Percentiles rank a stretch among this genome's conserved stretches.
Conservation (phyloP, 176 grass and related monocot species). For the Hordeum vulgare region DNA sequence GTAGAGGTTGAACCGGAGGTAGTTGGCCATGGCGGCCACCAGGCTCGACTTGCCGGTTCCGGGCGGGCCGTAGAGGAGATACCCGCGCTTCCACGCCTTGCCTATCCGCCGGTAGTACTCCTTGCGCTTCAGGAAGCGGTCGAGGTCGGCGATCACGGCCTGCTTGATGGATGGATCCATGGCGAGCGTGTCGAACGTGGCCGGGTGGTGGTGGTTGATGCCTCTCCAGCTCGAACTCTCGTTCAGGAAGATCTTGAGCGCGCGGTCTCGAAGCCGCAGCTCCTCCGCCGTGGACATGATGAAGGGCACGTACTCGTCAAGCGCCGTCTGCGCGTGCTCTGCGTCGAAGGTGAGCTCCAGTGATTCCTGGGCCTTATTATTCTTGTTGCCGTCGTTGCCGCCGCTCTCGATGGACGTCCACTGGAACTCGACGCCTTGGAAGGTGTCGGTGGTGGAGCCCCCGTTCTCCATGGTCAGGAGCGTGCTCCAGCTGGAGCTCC, state of each 20-base stretch:
- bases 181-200: constrained; percentile 29
- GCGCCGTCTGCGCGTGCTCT: neutral
- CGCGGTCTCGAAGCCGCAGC: too few relatives aligned
- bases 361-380: neutral
- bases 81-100: constrained; percentile 48
- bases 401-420: too few relatives aligned
- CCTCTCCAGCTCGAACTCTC: too few relatives aligned
- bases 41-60: constrained; percentile 28
- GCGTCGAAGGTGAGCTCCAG: neutral
- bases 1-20: constrained; percentile 22
- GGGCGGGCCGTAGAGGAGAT: constrained; percentile 27
- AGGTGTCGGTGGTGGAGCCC: too few relatives aligned
- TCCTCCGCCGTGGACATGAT: too few relatives aligned
- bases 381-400: too few relatives aligned
- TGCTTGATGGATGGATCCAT: constrained; percentile 13
- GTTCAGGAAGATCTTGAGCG: too few relatives aligned
- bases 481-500: too few relatives aligned
- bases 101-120: constrained; percentile 25
- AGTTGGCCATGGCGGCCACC: constrained; percentile 35
- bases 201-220: neutral
- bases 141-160: constrained; percentile 16
- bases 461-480: too few relatives aligned
- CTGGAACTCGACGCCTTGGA: too few relatives aligned
- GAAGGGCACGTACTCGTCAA: neutral
- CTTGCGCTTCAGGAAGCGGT: constrained; percentile 3